Conservation (phyloP, 805 yeast genomes). For the Candida coquimbonensis region DNA sequence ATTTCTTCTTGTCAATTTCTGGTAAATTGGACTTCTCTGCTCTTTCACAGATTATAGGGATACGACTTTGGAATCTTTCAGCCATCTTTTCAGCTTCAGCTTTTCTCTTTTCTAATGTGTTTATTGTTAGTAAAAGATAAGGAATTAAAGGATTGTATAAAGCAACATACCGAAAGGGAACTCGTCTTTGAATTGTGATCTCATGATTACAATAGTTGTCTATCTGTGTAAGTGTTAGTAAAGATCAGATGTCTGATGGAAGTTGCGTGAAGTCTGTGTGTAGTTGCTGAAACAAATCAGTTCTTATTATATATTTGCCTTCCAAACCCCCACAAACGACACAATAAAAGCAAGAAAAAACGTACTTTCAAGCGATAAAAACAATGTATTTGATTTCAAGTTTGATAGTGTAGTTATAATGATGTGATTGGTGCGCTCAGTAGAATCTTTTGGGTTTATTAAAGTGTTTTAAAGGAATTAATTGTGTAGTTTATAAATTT, state of each 20-base stretch:
- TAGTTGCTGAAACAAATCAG: too few relatives aligned
- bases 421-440: too few relatives aligned
- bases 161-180: conserved; percentile 76
- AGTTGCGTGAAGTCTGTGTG: too few relatives aligned
- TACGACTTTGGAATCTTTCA: conserved; percentile 50
- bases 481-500: too few relatives aligned
- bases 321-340: too few relatives aligned
- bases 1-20: conserved; percentile 94
- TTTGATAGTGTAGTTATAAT: too few relatives aligned
- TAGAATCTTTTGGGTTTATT: too few relatives aligned
- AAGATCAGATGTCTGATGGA: neutral
- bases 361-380: too few relatives aligned
- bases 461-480: too few relatives aligned
- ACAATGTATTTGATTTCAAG: too few relatives aligned
- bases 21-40: conserved; percentile 95
- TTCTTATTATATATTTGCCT: too few relatives aligned
- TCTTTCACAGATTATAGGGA: conserved; percentile 94
- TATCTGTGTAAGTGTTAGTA: neutral
- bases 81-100: conserved; percentile 7
- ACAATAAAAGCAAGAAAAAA: too few relatives aligned
- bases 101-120: conserved; percentile 9
- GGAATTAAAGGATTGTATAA: neutral
- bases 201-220: conserved; percentile 37
- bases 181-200: conserved; percentile 92
- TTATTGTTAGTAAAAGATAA: neutral